Percentiles rank a stretch among this genome's conserved stretches.
These are phyloP conservation scores for Wickerhamomyces subpelliculosus DNA, from an alignment of 805 yeast genomes.

Conservation along the genomic window DNA sequence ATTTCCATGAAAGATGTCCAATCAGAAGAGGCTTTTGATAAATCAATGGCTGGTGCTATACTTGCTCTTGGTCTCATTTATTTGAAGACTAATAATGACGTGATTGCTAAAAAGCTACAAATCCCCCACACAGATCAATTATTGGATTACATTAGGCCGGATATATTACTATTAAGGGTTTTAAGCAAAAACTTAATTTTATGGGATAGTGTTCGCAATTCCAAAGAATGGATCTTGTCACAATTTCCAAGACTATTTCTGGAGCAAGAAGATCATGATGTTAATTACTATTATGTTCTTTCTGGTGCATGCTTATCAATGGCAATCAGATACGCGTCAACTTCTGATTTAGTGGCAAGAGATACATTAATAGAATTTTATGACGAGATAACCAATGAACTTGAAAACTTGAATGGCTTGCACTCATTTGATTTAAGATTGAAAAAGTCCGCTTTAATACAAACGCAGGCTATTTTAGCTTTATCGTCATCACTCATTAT, in stretches of 20 bases:
- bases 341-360: constrained; percentile 47
- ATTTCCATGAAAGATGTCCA: constrained; percentile 57
- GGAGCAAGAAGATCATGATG: constrained; percentile 19
- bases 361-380: constrained; percentile 43
- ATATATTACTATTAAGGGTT: constrained; percentile 57
- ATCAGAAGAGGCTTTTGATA: constrained; percentile 49
- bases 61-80: constrained; percentile 71
- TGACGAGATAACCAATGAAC: constrained; percentile 10
- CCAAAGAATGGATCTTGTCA: constrained; percentile 18
- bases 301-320: constrained; percentile 73
- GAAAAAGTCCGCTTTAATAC: constrained; percentile 45
- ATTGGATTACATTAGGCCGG: constrained; percentile 69
- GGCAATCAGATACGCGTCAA: constrained; percentile 72
- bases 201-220: constrained; percentile 16
- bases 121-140: constrained; percentile 55
- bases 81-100: constrained; percentile 53
- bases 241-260: constrained; percentile 46
- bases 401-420: constrained; percentile 18
- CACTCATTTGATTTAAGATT: constrained; percentile 48
- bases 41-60: constrained; percentile 66
- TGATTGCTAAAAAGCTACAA: constrained; percentile 53
- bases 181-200: constrained; percentile 31
- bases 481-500: constrained; percentile 65
- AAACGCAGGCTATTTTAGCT: constrained; percentile 51
- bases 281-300: constrained; percentile 45